Evolutionary conservation across 1,284 basidiomycete genomes (phyloP).

Genomic region (Cryptococcus sp.): DNA sequence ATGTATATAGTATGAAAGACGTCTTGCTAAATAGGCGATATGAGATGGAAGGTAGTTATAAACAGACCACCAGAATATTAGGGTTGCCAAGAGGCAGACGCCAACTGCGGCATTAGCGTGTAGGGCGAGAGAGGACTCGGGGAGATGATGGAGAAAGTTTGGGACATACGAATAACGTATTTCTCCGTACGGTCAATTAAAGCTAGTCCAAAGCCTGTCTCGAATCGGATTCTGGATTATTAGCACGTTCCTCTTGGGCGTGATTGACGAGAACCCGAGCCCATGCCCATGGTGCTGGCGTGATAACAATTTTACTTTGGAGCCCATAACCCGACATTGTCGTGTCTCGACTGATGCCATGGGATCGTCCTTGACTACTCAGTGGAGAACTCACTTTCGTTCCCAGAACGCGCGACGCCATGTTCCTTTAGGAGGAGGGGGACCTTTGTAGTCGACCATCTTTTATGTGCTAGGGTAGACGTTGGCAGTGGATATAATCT

Average conservation of each 20-base stretch:
- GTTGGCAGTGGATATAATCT: too few relatives aligned
- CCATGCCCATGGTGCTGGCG: too few relatives aligned
- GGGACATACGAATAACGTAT: constrained; percentile 38
- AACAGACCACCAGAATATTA: constrained; percentile 46
- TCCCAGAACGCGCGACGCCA: neutral
- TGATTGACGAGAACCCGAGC: too few relatives aligned
- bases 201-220: constrained; percentile 38
- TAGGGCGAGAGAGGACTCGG: neutral
- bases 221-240: constrained; percentile 33
- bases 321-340: too few relatives aligned
- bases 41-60: constrained; percentile 46
- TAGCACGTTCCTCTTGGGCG: neutral
- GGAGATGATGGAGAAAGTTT: neutral
- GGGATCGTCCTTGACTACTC: too few relatives aligned
- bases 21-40: constrained; percentile 40
- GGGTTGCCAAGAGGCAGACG: constrained; percentile 32
- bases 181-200: constrained; percentile 48
- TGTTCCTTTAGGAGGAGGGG: neutral
- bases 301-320: too few relatives aligned
- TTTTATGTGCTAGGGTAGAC: too few relatives aligned
- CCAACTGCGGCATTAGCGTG: constrained; percentile 17
- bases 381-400: neutral
- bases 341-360: too few relatives aligned
- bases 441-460: neutral
- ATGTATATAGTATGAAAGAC: constrained; percentile 48